Conservation (phyloP, 2,329 filamentous ascomycete species). For the Ceratocystis huliohia region DNA sequence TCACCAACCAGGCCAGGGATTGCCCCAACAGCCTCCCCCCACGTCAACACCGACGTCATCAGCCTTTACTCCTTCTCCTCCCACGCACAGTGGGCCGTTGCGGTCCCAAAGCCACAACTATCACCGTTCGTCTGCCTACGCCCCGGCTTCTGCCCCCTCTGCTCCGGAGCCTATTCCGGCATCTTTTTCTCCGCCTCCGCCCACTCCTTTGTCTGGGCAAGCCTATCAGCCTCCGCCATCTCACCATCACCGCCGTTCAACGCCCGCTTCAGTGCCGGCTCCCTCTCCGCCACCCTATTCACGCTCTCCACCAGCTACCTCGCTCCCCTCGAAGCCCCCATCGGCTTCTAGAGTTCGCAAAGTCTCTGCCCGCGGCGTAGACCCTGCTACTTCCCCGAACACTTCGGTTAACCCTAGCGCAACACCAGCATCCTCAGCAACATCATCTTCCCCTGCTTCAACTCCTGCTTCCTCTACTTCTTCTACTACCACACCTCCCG, state of each 20-base stretch:
- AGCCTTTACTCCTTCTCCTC: slow-evolving; percentile 18
- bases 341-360: slow-evolving; percentile 15
- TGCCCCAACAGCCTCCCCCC: not conserved
- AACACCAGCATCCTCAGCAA: not conserved
- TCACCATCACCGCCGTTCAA: not conserved
- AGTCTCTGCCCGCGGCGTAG: slow-evolving; percentile 11
- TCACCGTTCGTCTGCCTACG: slow-evolving; percentile 15
- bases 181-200: not conserved
- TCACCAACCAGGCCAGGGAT: not conserved
- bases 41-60: slow-evolving; percentile 5
- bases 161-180: not conserved
- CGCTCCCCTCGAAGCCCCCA: slow-evolving; percentile 11
- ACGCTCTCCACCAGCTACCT: slow-evolving; percentile 15
- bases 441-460: not conserved
- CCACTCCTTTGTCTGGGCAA: not conserved
- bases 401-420: not conserved
- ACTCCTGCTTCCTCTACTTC: slow-evolving; percentile 6
- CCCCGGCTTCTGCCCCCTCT: not conserved
- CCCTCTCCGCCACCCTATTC: slow-evolving; percentile 19
- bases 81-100: slow-evolving; percentile 18
- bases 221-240: not conserved
- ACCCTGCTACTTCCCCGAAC: not conserved
- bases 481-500: slow-evolving; percentile 1
- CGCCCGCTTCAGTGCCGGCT: not conserved
- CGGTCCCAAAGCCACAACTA: slow-evolving; percentile 20